Evolutionary conservation across 495 filamentous ascomycete genomes (phyloP).

Genomic region (Letharia columbiana): DNA sequence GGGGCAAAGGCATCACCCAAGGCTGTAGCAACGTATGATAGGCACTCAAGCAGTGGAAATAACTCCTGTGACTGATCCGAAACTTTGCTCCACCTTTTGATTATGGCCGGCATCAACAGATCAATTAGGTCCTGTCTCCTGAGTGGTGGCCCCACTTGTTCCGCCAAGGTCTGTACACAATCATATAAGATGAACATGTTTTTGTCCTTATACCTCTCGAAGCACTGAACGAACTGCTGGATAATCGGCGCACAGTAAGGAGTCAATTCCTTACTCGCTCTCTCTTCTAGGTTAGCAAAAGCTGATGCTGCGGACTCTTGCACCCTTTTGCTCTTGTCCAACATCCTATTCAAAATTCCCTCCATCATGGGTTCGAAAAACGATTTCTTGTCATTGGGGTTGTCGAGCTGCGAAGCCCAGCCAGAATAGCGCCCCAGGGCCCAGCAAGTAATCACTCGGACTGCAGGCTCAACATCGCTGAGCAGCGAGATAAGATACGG

Average conservation of each 20-base stretch:
- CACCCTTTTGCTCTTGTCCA: conserved; percentile 94
- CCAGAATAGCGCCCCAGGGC: conserved; percentile 87
- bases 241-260: conserved; percentile 87
- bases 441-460: conserved; percentile 97
- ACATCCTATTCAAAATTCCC: conserved; percentile 85
- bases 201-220: conserved; percentile 89
- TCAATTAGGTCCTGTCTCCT: conserved; percentile 68
- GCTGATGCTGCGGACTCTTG: conserved; percentile 95
- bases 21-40: conserved; percentile 88
- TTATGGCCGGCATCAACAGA: conserved; percentile 89
- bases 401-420: conserved; percentile 75
- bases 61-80: conserved; percentile 85
- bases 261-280: conserved; percentile 67
- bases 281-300: conserved; percentile 93
- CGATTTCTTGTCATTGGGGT: conserved; percentile 54
- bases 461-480: conserved; percentile 79
- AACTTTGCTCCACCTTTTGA: conserved; percentile 80
- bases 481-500: conserved; percentile 84
- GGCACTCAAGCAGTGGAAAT: conserved; percentile 87
- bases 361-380: conserved; percentile 98
- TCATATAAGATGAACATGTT: conserved; percentile 99
- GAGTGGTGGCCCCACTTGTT: conserved; percentile 75
- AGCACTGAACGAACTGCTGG: conserved; percentile 84
- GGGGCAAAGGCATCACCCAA: conserved; percentile 74
- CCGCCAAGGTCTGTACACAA: conserved; percentile 94